phyloP scores from a whole-genome alignment of 257 asterid species.

The Coffea canephora region DNA sequence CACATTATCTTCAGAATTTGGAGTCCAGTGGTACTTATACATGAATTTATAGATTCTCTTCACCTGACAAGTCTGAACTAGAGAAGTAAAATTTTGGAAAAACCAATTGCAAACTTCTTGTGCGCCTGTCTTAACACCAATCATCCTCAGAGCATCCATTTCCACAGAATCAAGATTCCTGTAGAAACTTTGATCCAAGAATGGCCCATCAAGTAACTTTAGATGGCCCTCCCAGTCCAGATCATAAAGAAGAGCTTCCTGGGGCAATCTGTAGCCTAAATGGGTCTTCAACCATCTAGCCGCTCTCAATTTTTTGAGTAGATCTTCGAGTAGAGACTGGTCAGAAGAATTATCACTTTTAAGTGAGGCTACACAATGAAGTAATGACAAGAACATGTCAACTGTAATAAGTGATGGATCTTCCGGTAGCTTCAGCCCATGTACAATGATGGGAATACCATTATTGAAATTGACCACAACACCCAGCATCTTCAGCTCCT shows the following conservation, averaged over 20 bases:
- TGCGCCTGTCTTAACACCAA: background rate
- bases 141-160: background rate
- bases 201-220: too few relatives aligned
- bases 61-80: background rate
- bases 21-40: background rate
- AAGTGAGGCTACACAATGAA: background rate
- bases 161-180: background rate
- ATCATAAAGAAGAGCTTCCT: slow-evolving; percentile 8
- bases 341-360: background rate
- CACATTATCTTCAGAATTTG: background rate
- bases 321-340: background rate
- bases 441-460: background rate
- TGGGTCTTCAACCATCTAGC: background rate
- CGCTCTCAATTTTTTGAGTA: background rate
- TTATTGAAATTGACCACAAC: background rate
- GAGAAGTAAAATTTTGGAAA: background rate
- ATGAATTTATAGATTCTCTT: background rate
- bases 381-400: background rate
- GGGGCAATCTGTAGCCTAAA: slow-evolving; percentile 1
- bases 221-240: slow-evolving; percentile 3
- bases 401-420: background rate
- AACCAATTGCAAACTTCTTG: background rate
- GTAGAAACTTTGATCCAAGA: background rate
- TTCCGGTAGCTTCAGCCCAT: background rate
- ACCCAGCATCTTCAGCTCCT: slow-evolving; percentile 3